Conservation (phyloP, 495 filamentous ascomycete genomes). For the Penicillium herquei region DNA sequence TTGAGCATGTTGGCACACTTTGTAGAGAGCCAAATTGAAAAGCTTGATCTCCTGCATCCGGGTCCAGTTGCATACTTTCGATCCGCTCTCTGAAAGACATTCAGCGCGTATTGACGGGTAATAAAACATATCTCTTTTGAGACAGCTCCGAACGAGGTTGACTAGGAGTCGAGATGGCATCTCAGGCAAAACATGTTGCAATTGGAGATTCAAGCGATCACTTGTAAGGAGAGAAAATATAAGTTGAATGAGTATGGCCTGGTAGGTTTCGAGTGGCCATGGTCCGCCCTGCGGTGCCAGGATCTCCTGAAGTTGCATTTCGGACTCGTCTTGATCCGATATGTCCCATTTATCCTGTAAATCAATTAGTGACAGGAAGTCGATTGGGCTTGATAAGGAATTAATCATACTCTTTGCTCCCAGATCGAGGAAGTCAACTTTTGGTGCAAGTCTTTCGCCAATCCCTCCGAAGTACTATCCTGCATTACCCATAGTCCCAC, state of each 20-base stretch:
- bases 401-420: background rate
- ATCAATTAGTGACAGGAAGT: background rate
- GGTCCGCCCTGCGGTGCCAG: background rate
- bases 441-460: conserved; percentile 1
- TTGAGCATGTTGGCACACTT: conserved; percentile 3
- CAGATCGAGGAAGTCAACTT: background rate
- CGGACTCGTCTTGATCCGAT: background rate
- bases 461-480: background rate
- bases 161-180: background rate
- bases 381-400: background rate
- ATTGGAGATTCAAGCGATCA: background rate
- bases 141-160: background rate
- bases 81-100: background rate
- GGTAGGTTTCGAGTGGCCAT: conserved; percentile 20
- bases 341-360: conserved; percentile 5
- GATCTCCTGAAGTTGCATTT: background rate
- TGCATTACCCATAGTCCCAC: conserved; percentile 4
- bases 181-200: background rate
- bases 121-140: conserved; percentile 1
- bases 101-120: conserved; percentile 8
- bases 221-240: conserved; percentile 12
- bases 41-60: conserved; percentile 15
- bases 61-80: conserved; percentile 6
- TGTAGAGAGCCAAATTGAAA: conserved; percentile 11
- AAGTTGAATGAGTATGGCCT: conserved; percentile 15